phyloP scores from a whole-genome alignment of 1,139 yeast species.

The Taiozyma sp. region DNA sequence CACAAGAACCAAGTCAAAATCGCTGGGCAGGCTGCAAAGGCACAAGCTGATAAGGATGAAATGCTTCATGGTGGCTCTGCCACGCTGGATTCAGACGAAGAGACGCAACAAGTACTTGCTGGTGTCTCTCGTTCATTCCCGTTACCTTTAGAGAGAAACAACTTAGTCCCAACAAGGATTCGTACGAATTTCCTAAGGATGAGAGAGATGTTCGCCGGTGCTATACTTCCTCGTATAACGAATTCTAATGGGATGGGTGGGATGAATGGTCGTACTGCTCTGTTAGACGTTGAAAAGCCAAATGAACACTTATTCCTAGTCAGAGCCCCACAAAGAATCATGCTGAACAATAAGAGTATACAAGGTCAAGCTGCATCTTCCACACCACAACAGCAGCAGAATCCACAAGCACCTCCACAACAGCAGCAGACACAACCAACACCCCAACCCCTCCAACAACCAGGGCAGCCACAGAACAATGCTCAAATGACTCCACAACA shows the following conservation, averaged over 20 bases:
- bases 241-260: slow-evolving; percentile 43
- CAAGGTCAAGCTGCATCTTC: slow-evolving; percentile 26
- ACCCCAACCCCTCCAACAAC: neutral
- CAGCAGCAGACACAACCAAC: slow-evolving; percentile 7
- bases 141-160: slow-evolving; percentile 75
- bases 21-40: slow-evolving; percentile 77
- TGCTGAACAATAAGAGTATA: slow-evolving; percentile 16
- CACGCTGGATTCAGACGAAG: slow-evolving; percentile 74
- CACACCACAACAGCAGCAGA: slow-evolving; percentile 28
- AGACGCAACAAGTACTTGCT: slow-evolving; percentile 86
- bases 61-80: slow-evolving; percentile 35
- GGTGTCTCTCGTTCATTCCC: slow-evolving; percentile 85
- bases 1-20: slow-evolving; percentile 87
- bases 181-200: slow-evolving; percentile 73
- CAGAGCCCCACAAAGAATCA: slow-evolving; percentile 52
- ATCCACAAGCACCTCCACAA: slow-evolving; percentile 33
- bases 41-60: slow-evolving; percentile 43
- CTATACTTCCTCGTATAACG: slow-evolving; percentile 42
- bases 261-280: slow-evolving; percentile 71
- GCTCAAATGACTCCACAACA: slow-evolving; percentile 1
- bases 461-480: slow-evolving; percentile 9
- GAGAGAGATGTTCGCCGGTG: slow-evolving; percentile 84
- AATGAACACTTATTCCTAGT: slow-evolving; percentile 55
- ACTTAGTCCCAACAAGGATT: slow-evolving; percentile 63
- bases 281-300: slow-evolving; percentile 62